Conservation (phyloP, 2,329 filamentous ascomycete species). For the Aspergillus flavus region DNA sequence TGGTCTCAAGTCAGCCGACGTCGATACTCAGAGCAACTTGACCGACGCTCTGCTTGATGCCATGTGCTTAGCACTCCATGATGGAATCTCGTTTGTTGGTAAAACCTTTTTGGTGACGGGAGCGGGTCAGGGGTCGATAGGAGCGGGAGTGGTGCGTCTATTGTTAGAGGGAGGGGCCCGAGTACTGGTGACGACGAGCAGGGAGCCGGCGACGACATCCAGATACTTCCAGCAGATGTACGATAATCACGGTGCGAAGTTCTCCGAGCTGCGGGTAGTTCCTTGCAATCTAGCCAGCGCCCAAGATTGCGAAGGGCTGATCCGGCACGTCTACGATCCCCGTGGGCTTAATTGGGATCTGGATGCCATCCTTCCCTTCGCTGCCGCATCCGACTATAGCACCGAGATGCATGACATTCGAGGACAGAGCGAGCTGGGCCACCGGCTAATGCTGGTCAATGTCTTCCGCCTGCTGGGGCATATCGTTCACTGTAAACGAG, state of each 20-base stretch:
- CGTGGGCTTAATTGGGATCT: slow-evolving; percentile 97
- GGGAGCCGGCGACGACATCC: slow-evolving; percentile 94
- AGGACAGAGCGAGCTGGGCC: slow-evolving; percentile 95
- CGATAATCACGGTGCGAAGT: slow-evolving; percentile 85
- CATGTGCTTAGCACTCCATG: no score
- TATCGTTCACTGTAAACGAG: slow-evolving; percentile 87
- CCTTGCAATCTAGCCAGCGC: slow-evolving; percentile 99
- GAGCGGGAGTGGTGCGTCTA: slow-evolving; percentile 93
- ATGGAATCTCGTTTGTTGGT: slow-evolving; percentile 46
- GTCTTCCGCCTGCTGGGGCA: slow-evolving; percentile 85
- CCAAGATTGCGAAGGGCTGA: slow-evolving; percentile 90
- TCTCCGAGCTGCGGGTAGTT: slow-evolving; percentile 95
- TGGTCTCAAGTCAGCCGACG: slow-evolving; percentile 89
- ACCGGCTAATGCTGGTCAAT: slow-evolving; percentile 99
- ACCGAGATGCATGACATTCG: slow-evolving; percentile 89
- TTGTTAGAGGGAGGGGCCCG: slow-evolving; percentile 95
- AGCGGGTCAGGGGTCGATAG: slow-evolving; percentile 95
- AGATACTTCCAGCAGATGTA: slow-evolving; percentile 99
- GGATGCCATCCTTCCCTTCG: slow-evolving; percentile 93
- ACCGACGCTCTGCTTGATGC: slow-evolving; percentile 64
- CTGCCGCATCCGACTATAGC: slow-evolving; percentile 95
- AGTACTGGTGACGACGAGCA: slow-evolving; percentile 93
- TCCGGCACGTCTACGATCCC: slow-evolving; percentile 97
- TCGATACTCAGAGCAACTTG: slow-evolving; percentile 82
- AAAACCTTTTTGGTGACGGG: slow-evolving; percentile 99